These are phyloP conservation scores for Carex arenaria DNA, from an alignment of 202 grass and related monocot genomes.

Conservation along the genomic window DNA sequence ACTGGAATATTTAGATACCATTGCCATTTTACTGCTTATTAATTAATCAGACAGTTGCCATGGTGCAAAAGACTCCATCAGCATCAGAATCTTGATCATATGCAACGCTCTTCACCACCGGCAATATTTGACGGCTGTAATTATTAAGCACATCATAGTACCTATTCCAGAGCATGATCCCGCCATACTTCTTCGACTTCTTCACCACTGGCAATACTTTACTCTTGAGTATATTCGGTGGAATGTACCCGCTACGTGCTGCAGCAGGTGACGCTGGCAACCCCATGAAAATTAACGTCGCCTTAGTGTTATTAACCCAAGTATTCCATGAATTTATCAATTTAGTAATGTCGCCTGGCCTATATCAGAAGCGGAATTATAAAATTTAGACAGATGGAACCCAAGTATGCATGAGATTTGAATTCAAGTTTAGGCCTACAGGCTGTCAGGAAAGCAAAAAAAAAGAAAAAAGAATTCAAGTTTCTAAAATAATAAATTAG, in stretches of 20 bases:
- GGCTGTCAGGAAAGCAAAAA: no score
- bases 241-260: constrained; percentile 40
- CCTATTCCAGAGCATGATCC: constrained; percentile 70
- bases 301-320: constrained; percentile 44
- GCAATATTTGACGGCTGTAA: constrained; percentile 42
- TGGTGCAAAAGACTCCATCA: no score
- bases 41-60: background rate
- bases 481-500: no score
- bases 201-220: constrained; percentile 39
- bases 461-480: no score
- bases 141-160: constrained; percentile 34
- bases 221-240: constrained; percentile 23
- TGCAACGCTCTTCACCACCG: constrained; percentile 30
- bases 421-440: no score
- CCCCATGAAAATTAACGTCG: constrained; percentile 52
- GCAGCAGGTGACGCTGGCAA: constrained; percentile 35
- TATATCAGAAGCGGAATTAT: constrained; percentile 6
- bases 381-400: no score
- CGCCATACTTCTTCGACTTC: constrained; percentile 36
- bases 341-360: constrained; percentile 23
- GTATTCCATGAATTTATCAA: constrained; percentile 45
- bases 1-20: background rate
- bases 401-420: no score
- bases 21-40: background rate
- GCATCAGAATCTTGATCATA: background rate